Percentiles rank a stretch among this genome's conserved stretches.
Conservation (phyloP, 768 basidiomycete species). For the Suillus placidus region DNA sequence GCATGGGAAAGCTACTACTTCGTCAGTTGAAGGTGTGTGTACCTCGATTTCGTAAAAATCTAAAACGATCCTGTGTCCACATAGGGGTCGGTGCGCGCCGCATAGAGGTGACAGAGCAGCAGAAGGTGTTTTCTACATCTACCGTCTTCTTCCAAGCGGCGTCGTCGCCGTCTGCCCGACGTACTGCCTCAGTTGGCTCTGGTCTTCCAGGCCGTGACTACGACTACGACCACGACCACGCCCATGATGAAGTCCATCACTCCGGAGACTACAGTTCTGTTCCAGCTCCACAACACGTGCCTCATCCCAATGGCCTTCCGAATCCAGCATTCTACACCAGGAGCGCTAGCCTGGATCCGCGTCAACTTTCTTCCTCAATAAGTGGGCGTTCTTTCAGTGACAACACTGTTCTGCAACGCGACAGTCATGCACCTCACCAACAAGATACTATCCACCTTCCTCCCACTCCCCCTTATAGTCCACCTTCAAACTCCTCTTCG, state of each 20-base stretch:
- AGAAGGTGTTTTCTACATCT: conserved; percentile 69
- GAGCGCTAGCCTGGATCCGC: conserved; percentile 11
- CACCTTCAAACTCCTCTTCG: conserved; percentile 16
- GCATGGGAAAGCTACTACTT: conserved; percentile 64
- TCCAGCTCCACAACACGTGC: background rate
- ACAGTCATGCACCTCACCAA: background rate
- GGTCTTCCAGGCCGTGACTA: conserved; percentile 16
- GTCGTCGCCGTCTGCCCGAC: conserved; percentile 33
- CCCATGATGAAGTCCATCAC: conserved; percentile 5
- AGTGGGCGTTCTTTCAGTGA: conserved; percentile 9
- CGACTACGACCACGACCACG: background rate
- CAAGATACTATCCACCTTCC: conserved; percentile 15
- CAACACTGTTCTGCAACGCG: conserved; percentile 13
- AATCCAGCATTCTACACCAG: background rate
- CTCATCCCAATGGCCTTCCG: background rate
- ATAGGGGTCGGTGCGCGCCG: conserved; percentile 68
- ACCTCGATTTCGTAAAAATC: conserved; percentile 20
- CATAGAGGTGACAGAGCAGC: conserved; percentile 75
- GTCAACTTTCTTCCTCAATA: background rate
- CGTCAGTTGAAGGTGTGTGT: conserved; percentile 84
- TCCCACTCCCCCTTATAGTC: conserved; percentile 35
- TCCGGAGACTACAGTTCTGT: background rate
- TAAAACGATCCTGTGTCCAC: background rate
- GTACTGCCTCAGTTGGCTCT: conserved; percentile 28
- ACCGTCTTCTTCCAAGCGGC: conserved; percentile 77